phyloP scores from a whole-genome alignment of 208 protist genomes.

The Acanthamoeba royreba region DNA sequence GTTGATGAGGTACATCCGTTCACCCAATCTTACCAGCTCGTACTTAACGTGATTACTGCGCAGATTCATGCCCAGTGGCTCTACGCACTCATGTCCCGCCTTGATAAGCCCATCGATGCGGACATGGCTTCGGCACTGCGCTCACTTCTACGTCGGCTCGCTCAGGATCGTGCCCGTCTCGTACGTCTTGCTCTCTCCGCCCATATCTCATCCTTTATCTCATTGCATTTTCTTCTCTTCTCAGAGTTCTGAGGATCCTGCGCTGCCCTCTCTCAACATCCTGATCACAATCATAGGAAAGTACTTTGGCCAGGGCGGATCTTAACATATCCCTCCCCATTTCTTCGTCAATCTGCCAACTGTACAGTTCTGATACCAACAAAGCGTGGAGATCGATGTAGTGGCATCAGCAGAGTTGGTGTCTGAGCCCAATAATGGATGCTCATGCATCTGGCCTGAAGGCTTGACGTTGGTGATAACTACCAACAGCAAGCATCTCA shows the following conservation, averaged over 20 bases:
- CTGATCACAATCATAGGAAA: background rate
- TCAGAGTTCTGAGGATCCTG: background rate
- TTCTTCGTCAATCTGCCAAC: too few relatives aligned
- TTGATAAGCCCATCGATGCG: background rate
- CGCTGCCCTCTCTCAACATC: background rate
- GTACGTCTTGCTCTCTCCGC: background rate
- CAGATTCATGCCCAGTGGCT: background rate
- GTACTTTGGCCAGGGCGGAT: background rate
- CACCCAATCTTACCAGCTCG: background rate
- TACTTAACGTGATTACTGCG: background rate
- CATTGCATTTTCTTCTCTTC: too few relatives aligned
- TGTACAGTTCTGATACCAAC: too few relatives aligned
- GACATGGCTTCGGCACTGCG: background rate
- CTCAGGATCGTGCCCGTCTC: background rate
- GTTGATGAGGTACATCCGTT: background rate
- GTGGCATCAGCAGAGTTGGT: too few relatives aligned
- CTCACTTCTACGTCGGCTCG: background rate
- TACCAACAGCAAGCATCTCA: too few relatives aligned
- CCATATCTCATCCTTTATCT: background rate
- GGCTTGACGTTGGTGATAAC: too few relatives aligned
- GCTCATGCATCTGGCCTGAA: too few relatives aligned
- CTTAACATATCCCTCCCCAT: too few relatives aligned
- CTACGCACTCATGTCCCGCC: background rate
- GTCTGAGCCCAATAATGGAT: too few relatives aligned
- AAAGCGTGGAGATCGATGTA: too few relatives aligned